Base-by-base conservation (phyloP, 2,329 filamentous ascomycete species). In the Fusarium musae region DNA sequence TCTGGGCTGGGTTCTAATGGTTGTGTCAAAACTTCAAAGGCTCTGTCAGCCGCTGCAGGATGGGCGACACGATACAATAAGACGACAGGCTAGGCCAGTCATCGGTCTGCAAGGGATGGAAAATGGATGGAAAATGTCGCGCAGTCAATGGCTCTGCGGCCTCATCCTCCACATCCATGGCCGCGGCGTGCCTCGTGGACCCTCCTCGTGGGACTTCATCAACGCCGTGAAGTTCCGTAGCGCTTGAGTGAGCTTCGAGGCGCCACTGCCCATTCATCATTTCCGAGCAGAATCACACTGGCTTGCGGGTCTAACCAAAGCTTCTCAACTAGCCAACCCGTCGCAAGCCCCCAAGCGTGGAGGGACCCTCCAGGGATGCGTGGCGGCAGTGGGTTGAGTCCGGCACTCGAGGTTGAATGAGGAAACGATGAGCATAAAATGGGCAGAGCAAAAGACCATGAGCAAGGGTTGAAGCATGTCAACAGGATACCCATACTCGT, bases 231-330 rank as follows among this genome's bases (percentile, higher is more conserved):
- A 70, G 66, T 65, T 36, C 66, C 60, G 67, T 65, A 67, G 62
- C 60, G 66, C 49, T 54, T 63, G 66, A 54, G 52, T 30, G 60
- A 72, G 43, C 50, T 50, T 59, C 54, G 44, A 58, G 59, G 53
- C 40, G 66, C 64, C 66, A 49, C 59, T 59, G 46, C 49, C 71
- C 75, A 76, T 66, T 52, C 72, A 68, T 77, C 74, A 74, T 75
- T 67, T 76, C 75, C 74, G 75, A 75, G 65, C 52, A 66, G 62
- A 62, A 76, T 69, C 65, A 70, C 62, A 52, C 62, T 65, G 65
- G 63, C 28, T 30, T 62, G 63, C 70, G 72, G 73, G 63, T 63
- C 65, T 53, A 62, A 39, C 32, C 11, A 37, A 56, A 63, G 59
- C 57, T 63, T 59, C 66, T 62, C 56, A 73, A 67, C 50, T 64